Conservation (phyloP, 768 basidiomycete genomes). For the Omphalotus guepiniiformis region DNA sequence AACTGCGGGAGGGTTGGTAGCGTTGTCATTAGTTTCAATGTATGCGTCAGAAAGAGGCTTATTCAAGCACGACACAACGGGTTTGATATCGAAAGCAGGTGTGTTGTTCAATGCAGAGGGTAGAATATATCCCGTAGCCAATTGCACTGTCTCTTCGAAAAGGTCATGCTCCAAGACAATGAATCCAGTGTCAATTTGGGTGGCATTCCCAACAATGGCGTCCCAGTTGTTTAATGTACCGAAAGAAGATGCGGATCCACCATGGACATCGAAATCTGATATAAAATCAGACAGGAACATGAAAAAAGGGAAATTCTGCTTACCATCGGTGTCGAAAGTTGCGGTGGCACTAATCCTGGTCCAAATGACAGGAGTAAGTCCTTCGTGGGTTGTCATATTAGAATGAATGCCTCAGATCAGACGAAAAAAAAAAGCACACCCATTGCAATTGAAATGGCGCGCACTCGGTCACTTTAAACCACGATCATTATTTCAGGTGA, state of each 20-base stretch:
- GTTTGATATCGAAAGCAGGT: constrained; percentile 62
- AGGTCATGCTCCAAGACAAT: constrained; percentile 87
- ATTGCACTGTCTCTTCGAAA: constrained; percentile 79
- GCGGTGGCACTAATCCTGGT: constrained; percentile 55
- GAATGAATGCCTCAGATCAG: background rate
- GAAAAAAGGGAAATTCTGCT: constrained; percentile 11
- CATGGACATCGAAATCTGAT: constrained; percentile 76
- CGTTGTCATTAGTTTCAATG: constrained; percentile 78
- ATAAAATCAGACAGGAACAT: constrained; percentile 10
- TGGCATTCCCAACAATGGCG: constrained; percentile 60
- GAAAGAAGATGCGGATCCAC: constrained; percentile 50
- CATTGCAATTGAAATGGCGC: constrained; percentile 80
- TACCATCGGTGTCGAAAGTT: constrained; percentile 71
- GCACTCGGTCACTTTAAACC: constrained; percentile 68
- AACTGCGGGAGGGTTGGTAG: constrained; percentile 48
- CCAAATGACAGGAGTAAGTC: constrained; percentile 82
- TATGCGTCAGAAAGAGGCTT: constrained; percentile 61
- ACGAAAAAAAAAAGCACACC: constrained; percentile 18
- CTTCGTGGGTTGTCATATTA: background rate
- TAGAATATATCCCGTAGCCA: constrained; percentile 83
- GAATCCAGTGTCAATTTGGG: constrained; percentile 66
- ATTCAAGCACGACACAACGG: constrained; percentile 67
- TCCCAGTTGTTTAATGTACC: constrained; percentile 72
- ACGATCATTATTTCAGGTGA: constrained; percentile 11
- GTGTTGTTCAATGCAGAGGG: constrained; percentile 71